phyloP scores from a whole-genome alignment of 768 basidiomycete species.

The Mycena sanguinolenta region DNA sequence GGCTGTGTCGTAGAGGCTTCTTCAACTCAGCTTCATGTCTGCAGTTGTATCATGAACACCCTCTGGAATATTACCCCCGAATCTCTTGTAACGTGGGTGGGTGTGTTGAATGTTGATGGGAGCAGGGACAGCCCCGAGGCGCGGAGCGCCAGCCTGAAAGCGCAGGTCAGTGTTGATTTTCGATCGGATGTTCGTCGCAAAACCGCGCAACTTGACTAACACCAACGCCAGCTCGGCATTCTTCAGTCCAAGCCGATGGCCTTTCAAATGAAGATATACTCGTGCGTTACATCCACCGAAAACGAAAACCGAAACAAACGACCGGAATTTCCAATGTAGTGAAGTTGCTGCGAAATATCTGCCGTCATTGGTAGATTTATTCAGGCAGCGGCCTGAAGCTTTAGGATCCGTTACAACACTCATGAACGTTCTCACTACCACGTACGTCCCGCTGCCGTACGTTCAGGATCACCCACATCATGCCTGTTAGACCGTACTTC shows the following conservation, averaged over 20 bases:
- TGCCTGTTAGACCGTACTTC: slow-evolving; percentile 62
- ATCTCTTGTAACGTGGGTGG: slow-evolving; percentile 31
- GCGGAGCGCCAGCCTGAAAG: background rate
- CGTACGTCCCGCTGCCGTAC: slow-evolving; percentile 43
- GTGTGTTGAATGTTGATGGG: slow-evolving; percentile 10
- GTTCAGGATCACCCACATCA: no score
- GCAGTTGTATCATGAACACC: slow-evolving; percentile 11
- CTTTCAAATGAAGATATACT: slow-evolving; percentile 28
- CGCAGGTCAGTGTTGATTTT: slow-evolving; percentile 19
- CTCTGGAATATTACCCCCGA: slow-evolving; percentile 30
- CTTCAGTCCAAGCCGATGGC: slow-evolving; percentile 15
- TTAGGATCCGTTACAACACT: slow-evolving; percentile 44
- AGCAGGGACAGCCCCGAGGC: slow-evolving; percentile 7
- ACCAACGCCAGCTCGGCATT: slow-evolving; percentile 17
- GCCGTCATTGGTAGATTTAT: slow-evolving; percentile 49
- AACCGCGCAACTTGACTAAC: background rate
- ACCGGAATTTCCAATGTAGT: slow-evolving; percentile 35
- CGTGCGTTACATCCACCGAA: slow-evolving; percentile 12
- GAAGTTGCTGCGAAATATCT: slow-evolving; percentile 56
- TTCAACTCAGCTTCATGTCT: no score
- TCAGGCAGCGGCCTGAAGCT: slow-evolving; percentile 40
- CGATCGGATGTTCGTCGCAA: background rate
- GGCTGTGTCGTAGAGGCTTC: no score
- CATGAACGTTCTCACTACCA: slow-evolving; percentile 51
- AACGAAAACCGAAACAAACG: background rate